Conservation (phyloP, 148 eudicot genomes). For the Amaranthus hypochondriacus region DNA sequence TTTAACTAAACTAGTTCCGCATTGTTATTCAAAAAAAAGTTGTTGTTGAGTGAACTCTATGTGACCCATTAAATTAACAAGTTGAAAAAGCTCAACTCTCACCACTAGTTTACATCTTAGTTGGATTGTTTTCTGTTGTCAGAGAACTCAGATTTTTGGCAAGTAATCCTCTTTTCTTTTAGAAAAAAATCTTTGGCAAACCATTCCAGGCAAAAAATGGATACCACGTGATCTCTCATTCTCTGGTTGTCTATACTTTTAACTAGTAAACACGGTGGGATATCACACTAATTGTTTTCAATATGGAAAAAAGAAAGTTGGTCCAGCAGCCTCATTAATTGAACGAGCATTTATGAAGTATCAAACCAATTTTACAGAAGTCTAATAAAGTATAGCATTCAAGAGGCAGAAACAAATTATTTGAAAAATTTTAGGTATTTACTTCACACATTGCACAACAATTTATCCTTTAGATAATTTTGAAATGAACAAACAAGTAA, state of each 20-base stretch:
- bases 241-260: background rate
- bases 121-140: background rate
- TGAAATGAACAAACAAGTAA: constrained; percentile 1
- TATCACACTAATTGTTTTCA: background rate
- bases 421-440: background rate
- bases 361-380: background rate
- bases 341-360: background rate
- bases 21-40: no score
- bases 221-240: constrained; percentile 1
- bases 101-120: background rate
- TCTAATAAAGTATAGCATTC: background rate
- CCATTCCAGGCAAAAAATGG: background rate
- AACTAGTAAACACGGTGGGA: background rate
- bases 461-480: background rate
- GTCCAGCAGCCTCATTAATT: background rate
- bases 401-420: background rate
- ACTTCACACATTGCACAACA: constrained; percentile 13
- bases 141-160: background rate
- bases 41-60: background rate
- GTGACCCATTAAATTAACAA: background rate
- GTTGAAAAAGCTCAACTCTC: background rate
- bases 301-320: background rate
- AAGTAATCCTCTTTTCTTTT: background rate
- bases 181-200: background rate
- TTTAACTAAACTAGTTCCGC: no score